These are phyloP conservation scores for Xylariales sp. DNA, from an alignment of 2,329 filamentous ascomycete genomes.

Conservation along the genomic window DNA sequence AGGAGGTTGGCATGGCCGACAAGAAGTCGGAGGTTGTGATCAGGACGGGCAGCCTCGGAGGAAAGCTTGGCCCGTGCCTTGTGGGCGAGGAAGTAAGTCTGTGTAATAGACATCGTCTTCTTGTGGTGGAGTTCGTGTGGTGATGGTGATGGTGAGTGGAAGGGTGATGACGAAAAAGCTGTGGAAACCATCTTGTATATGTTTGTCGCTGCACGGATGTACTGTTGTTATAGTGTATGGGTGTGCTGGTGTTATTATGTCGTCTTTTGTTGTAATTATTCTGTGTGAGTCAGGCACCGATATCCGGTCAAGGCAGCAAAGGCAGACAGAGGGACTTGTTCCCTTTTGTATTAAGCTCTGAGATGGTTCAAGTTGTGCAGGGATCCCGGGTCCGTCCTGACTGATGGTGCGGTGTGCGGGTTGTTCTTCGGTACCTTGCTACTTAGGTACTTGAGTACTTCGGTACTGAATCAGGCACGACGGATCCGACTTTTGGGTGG, in stretches of 20 bases:
- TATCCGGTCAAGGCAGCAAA: constrained; percentile 49
- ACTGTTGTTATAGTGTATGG: constrained; percentile 33
- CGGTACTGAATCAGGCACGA: constrained; percentile 37
- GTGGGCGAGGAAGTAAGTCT: constrained; percentile 98
- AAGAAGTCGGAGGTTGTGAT: constrained; percentile 94
- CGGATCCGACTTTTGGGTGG: constrained; percentile 36
- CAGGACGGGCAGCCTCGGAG: constrained; percentile 85
- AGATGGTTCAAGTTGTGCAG: constrained; percentile 43
- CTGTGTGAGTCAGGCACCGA: constrained; percentile 54
- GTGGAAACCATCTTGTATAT: constrained; percentile 53
- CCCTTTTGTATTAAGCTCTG: constrained; percentile 49
- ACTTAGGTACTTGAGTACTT: constrained; percentile 32
- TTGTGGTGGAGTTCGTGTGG: constrained; percentile 59
- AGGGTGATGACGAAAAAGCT: constrained; percentile 43
- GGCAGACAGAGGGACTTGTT: constrained; percentile 43
- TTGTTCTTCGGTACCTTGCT: constrained; percentile 27
- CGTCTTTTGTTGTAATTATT: constrained; percentile 46
- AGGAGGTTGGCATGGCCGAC: constrained; percentile 99
- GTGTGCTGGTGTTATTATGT: constrained; percentile 48
- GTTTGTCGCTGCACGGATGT: background rate
- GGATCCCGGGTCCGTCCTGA: constrained; percentile 37
- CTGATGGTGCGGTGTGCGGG: constrained; percentile 37
- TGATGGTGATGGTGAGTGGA: constrained; percentile 44
- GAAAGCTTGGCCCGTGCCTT: constrained; percentile 97
- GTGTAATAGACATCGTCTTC: constrained; percentile 96